A percentile compares a stretch with the other conserved stretches of the same genome.
These are phyloP conservation scores for Ampelocalamus luodianensis DNA, from an alignment of 176 grass and related monocot genomes.

Conservation along the genomic window DNA sequence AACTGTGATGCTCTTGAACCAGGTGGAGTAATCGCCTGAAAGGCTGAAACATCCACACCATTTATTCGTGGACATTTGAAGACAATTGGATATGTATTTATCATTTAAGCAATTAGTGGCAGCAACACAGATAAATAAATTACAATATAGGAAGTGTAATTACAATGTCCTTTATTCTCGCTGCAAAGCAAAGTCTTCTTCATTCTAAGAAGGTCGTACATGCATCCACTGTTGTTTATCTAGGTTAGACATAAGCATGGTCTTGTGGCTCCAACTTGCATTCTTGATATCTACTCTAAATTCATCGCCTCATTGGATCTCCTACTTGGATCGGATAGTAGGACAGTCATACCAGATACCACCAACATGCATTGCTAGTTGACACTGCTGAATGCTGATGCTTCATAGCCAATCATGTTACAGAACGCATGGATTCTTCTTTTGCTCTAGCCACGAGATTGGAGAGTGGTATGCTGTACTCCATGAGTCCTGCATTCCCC, in stretches of 20 bases:
- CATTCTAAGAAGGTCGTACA: too few species aligned
- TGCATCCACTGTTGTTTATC: too few species aligned
- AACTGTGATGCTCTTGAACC: background rate
- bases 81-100: background rate
- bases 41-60: background rate
- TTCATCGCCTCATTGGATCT: background rate
- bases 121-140: background rate
- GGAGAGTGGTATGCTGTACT: background rate
- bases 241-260: too few species aligned
- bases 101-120: background rate
- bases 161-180: background rate
- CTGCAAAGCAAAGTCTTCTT: too few species aligned
- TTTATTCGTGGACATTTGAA: background rate
- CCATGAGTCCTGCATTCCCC: constrained; percentile 20
- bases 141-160: background rate
- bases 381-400: background rate
- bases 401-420: background rate
- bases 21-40: background rate
- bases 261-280: too few species aligned
- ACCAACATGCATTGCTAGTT: background rate
- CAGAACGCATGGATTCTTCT: background rate
- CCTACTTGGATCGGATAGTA: background rate
- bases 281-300: background rate
- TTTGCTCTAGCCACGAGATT: constrained; percentile 22
- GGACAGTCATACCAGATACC: background rate